Evolutionary conservation across 176 grass and related monocot species (phyloP).

Genomic region (Tillandsia fasciculata): DNA sequence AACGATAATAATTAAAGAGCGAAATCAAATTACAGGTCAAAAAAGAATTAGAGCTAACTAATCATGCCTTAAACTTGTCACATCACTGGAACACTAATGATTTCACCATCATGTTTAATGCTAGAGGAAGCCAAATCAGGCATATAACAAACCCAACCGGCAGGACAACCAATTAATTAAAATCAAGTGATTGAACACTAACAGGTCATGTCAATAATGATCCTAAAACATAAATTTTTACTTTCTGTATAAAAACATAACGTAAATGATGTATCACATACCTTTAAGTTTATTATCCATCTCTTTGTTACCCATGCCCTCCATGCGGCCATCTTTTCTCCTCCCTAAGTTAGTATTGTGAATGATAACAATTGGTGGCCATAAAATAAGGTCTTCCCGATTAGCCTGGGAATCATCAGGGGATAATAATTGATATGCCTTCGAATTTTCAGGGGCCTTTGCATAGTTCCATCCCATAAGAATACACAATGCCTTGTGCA

Average conservation of each 20-base stretch:
- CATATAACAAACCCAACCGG: background rate
- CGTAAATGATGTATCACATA: slow-evolving; percentile 31
- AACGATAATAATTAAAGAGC: background rate
- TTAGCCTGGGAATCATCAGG: slow-evolving; percentile 68
- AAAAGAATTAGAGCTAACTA: background rate
- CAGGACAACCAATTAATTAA: background rate
- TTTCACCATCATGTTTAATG: background rate
- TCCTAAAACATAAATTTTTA: slow-evolving; percentile 8
- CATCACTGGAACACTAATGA: background rate
- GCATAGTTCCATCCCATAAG: slow-evolving; percentile 93
- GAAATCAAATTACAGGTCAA: background rate
- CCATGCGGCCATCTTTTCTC: slow-evolving; percentile 79
- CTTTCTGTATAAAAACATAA: slow-evolving; percentile 15
- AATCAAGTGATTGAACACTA: background rate
- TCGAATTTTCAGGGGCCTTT: slow-evolving; percentile 86
- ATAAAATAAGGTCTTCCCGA: slow-evolving; percentile 91
- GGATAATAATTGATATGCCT: slow-evolving; percentile 78
- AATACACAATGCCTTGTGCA: slow-evolving; percentile 95
- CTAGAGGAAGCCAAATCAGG: background rate
- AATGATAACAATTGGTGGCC: slow-evolving; percentile 86
- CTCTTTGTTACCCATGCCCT: slow-evolving; percentile 93
- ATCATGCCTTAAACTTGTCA: background rate
- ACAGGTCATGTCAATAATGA: slow-evolving; percentile 8
- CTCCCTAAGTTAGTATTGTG: slow-evolving; percentile 73
- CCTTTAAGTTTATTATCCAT: slow-evolving; percentile 98